Evolutionary conservation across 805 yeast species (phyloP).

Genomic region (Ogataea dorogensis): DNA sequence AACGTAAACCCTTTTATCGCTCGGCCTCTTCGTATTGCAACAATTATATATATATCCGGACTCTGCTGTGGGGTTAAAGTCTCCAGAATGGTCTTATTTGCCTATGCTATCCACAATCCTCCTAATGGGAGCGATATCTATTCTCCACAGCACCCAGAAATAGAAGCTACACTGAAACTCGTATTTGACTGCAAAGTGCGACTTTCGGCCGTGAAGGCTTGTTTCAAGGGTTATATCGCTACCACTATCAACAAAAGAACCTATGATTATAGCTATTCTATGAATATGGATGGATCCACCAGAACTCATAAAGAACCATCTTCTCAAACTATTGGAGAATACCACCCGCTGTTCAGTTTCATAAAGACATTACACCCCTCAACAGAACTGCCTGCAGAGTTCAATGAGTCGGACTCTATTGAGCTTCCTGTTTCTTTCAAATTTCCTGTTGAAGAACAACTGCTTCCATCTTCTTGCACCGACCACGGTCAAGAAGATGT

Average conservation of each 20-base stretch:
- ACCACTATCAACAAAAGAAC: conserved; percentile 11
- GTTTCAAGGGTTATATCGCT: conserved; percentile 13
- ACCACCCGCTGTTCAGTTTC: conserved; percentile 13
- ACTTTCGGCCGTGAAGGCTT: conserved; percentile 11
- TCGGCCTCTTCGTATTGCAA: background rate
- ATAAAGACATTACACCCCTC: conserved; percentile 1
- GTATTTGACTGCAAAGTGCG: conserved; percentile 7
- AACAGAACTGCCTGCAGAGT: background rate
- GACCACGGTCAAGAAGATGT: conserved; percentile 14
- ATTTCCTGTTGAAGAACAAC: conserved; percentile 17
- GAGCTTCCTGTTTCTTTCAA: conserved; percentile 12
- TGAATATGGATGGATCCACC: conserved; percentile 17
- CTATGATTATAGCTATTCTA: conserved; percentile 9
- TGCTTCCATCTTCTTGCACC: conserved; percentile 19
- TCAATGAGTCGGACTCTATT: conserved; percentile 3
- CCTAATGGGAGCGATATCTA: conserved; percentile 12
- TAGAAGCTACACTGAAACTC: conserved; percentile 15
- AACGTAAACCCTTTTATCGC: conserved; percentile 3
- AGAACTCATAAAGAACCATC: conserved; percentile 7
- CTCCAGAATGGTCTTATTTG: conserved; percentile 12
- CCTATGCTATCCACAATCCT: conserved; percentile 7
- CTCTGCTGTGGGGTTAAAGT: background rate
- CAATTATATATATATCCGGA: background rate
- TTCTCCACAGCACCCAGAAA: conserved; percentile 15
- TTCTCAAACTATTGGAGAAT: conserved; percentile 7